Conservation (phyloP, 1,284 basidiomycete genomes). For the Ganoderma lingzhi region DNA sequence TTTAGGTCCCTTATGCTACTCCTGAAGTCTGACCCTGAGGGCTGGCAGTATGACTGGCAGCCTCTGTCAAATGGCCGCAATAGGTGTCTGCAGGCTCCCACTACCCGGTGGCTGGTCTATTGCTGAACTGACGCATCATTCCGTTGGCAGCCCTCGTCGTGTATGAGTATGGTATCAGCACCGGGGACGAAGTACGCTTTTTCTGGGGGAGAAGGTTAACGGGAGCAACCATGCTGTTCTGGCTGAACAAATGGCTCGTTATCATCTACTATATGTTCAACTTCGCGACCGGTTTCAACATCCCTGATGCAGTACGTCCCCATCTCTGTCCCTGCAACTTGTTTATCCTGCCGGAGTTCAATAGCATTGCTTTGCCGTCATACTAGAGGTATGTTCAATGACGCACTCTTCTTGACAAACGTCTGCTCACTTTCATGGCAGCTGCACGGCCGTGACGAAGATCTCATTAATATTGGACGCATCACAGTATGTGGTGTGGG, state of each 20-base stretch:
- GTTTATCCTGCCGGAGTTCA: background rate
- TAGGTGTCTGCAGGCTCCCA: background rate
- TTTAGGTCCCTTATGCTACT: background rate
- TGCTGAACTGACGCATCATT: too few species aligned
- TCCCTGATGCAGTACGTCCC: background rate
- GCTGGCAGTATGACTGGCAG: background rate
- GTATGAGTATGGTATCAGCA: background rate
- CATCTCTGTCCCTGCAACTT: background rate
- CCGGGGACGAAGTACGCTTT: background rate
- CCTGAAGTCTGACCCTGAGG: background rate
- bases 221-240: background rate
- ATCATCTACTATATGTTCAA: background rate
- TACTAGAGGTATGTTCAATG: background rate
- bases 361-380: too few species aligned
- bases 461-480: too few species aligned
- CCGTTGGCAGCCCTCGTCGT: background rate
- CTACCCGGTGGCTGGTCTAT: too few species aligned
- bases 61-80: background rate
- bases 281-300: background rate
- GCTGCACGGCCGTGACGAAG: background rate
- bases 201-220: background rate
- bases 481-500: background rate
- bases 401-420: background rate
- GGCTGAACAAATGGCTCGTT: background rate
- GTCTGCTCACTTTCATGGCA: background rate